Conservation (phyloP, 2,329 filamentous ascomycete species). For the Teratosphaeria pseudoeucalypti region DNA sequence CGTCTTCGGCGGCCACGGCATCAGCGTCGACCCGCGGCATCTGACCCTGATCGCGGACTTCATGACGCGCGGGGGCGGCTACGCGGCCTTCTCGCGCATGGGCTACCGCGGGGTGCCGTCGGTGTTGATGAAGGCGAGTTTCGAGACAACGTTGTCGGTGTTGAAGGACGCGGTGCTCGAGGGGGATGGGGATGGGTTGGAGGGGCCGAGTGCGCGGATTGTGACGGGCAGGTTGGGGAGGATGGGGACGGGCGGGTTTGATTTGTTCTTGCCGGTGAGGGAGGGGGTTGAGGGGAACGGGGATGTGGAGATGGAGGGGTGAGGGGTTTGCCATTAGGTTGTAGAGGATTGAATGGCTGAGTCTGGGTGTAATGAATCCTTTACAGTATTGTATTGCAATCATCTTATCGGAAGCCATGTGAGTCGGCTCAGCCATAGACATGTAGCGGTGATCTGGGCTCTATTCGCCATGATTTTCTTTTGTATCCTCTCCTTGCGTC, state of each 20-base stretch:
- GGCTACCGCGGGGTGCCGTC: constrained; percentile 75
- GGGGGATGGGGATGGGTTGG: constrained; percentile 80
- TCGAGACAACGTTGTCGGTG: constrained; percentile 93
- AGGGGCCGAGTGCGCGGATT: constrained; percentile 74
- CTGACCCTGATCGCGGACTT: constrained; percentile 91
- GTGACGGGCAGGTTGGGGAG: constrained; percentile 75
- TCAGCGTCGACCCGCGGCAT: constrained; percentile 83
- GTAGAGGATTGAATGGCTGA: no score
- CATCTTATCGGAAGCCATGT: no score
- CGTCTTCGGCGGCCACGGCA: constrained; percentile 86
- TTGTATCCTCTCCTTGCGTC: no score
- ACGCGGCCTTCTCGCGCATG: constrained; percentile 85
- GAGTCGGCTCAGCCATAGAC: no score
- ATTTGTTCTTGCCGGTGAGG: constrained; percentile 52
- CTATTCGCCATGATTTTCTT: no score
- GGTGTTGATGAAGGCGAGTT: constrained; percentile 98
- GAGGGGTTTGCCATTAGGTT: neutral
- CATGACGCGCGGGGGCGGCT: constrained; percentile 90
- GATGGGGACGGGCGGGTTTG: constrained; percentile 84
- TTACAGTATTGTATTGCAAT: no score
- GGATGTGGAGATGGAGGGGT: constrained; percentile 14
- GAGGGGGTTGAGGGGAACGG: constrained; percentile 5
- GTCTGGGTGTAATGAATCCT: no score
- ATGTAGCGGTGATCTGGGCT: no score
- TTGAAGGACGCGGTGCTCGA: constrained; percentile 85